phyloP scores from a whole-genome alignment of 192 early-diverging fungal genomes.

The Mortierella claussenii region DNA sequence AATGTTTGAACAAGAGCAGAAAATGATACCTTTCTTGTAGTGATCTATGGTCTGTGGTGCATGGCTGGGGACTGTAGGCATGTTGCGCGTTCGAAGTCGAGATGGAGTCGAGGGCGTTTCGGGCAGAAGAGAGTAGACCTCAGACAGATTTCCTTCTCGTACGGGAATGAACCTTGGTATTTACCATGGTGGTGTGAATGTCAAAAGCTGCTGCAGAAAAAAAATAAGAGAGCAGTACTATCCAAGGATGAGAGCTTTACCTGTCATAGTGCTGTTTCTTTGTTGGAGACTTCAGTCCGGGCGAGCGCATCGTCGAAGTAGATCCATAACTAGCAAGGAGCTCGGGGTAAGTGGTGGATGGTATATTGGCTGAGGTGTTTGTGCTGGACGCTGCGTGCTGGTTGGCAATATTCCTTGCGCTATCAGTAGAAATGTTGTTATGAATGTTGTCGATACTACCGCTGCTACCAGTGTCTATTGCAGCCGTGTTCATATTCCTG shows the following conservation, averaged over 20 bases:
- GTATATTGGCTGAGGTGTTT: not conserved
- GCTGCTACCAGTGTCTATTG: not conserved
- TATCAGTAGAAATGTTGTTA: not conserved
- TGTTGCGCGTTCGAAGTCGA: conserved; percentile 10
- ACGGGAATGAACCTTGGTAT: conserved; percentile 36
- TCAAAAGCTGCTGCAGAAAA: too few relatives aligned
- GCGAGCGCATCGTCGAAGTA: conserved; percentile 15
- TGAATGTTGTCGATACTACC: not conserved
- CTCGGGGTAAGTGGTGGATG: too few relatives aligned
- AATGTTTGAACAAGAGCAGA: not conserved
- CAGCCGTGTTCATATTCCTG: not conserved
- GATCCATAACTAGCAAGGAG: too few relatives aligned
- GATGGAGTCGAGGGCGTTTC: conserved; percentile 25
- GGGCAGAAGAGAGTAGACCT: conserved; percentile 17
- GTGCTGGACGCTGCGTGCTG: not conserved
- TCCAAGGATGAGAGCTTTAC: too few relatives aligned
- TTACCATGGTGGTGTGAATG: too few relatives aligned
- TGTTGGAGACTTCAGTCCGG: conserved; percentile 32
- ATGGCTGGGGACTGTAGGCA: conserved; percentile 27
- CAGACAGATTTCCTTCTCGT: conserved; percentile 34
- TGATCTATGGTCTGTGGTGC: conserved; percentile 9
- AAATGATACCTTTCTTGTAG: conserved; percentile 24
- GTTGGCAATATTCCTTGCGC: conserved; percentile 7
- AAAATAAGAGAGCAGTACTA: too few relatives aligned
- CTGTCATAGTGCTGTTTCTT: conserved; percentile 37